Evolutionary conservation across 1,139 yeast genomes (phyloP), one percentile per base, ranked within the genome.

Genomic region (Yamadazyma oceani): DNA sequence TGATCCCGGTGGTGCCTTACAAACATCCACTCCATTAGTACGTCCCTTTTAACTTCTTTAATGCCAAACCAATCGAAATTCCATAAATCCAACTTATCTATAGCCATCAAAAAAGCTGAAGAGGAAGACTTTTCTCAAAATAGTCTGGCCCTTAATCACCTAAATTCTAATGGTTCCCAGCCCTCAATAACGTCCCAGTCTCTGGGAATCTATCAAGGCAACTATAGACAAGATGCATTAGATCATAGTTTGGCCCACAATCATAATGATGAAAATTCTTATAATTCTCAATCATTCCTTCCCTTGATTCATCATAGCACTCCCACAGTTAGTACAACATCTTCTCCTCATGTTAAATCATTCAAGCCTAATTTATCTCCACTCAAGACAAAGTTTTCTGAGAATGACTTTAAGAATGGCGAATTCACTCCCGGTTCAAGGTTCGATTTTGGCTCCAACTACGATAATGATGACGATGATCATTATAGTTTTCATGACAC

Each of bases 91-190:
- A 70, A 71, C 48, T 57, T 71, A 38, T 69, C 76, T 32, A 55
- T 71, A 41, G 76, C 76, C 37, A 69, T 71, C 36, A 69, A 70
- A 48, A 64, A 69, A 46, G 75, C 74, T 26, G 76, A 69, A 36
- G 50, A 46, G 38, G 45, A 49, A 36, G 48, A 50, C 34, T 28
- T 38, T 35, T 35, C 48, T 27, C 41, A 43, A 17, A 47, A 47
- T 21, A 35, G 23, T 32, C 34, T 35, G 17, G 25, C 30, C 23
- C 24, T 30, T 21, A 26, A 14, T 29, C 19, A 32, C 16, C 15
- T 26, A 7, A 32, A 31, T 26, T 35, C 26, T 35, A 43, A 45
- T 31, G 48, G 42, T 11, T 6, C 11, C 16, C 30, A 16, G 9
- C 7, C 19, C 16, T 27, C 30, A 11, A 16, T 26, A 38, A 44